Conservation (phyloP, 2,329 filamentous ascomycete genomes). For the Ceratocystis harringtonii region DNA sequence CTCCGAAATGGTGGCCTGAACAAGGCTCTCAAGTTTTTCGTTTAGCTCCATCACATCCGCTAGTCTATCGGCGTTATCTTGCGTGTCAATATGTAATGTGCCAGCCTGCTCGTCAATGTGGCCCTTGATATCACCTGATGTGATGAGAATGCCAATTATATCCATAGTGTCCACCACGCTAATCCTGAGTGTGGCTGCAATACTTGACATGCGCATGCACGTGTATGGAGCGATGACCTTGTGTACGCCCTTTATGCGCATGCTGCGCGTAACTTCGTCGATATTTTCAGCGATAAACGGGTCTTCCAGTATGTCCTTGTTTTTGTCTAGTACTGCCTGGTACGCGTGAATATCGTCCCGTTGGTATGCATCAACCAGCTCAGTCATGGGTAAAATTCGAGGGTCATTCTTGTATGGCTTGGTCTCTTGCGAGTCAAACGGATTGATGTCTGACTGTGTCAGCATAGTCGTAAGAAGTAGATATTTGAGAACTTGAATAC, state of each 20-base stretch:
- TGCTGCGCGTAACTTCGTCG: constrained; percentile 93
- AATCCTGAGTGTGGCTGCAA: constrained; percentile 78
- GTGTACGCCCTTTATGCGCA: constrained; percentile 89
- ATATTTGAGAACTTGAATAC: constrained; percentile 95
- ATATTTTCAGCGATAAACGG: constrained; percentile 98
- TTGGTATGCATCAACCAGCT: constrained; percentile 92
- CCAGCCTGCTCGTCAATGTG: constrained; percentile 82
- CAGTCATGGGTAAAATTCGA: constrained; percentile 91
- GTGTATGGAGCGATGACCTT: constrained; percentile 93
- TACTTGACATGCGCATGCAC: constrained; percentile 74
- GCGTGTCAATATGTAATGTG: constrained; percentile 63
- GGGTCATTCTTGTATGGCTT: constrained; percentile 96
- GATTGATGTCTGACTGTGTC: constrained; percentile 97
- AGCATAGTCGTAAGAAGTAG: constrained; percentile 93
- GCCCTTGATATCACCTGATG: constrained; percentile 74
- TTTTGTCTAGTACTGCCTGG: constrained; percentile 71
- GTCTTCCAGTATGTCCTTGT: constrained; percentile 78
- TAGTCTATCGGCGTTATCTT: constrained; percentile 58
- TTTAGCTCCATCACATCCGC: constrained; percentile 60
- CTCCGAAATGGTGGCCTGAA: constrained; percentile 58
- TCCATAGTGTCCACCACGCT: constrained; percentile 77
- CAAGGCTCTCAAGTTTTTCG: constrained; percentile 52
- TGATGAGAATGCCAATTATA: constrained; percentile 85
- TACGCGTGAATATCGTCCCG: constrained; percentile 87
- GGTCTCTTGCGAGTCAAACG: constrained; percentile 95